Base-by-base conservation (phyloP, 2,329 filamentous ascomycete genomes). In the Zelopaecilomyces penicillatus region DNA sequence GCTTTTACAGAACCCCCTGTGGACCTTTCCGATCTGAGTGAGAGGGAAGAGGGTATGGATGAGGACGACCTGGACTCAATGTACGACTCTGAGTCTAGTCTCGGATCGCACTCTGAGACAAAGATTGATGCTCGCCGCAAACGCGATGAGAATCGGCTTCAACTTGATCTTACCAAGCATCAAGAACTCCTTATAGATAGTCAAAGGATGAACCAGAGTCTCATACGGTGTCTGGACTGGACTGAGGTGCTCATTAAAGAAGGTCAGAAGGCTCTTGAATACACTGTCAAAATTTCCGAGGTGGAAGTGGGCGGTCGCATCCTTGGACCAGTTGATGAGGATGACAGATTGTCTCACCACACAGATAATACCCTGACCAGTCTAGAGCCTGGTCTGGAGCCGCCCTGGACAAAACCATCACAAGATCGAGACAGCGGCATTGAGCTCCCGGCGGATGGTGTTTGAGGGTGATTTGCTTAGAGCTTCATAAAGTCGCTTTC, bases 171-270 rank as follows among this genome's bases (percentile, higher is more conserved):
- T 1, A 77, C 82, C 4, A 91, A 90, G 59, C 93, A 98, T 61
- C 87, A 89, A 53, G 85, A 95, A 57, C 71, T 97, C 1, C 76
- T 98, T 6, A 71, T 89, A 34, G 90, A 95, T 61, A 93, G 85
- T 53, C 89, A 96, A 58, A 94, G 89, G 68, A 89, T 97, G 73
- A 97, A 96, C 60, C 87, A 94, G 62, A 95, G 87, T 61, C 76
- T 98, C 38, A 94, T 88, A 63, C 78, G 87, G 39, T 98, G 93
- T 62, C 74, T 96, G 31, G 82, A 82, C 52, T 91, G 87, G 78
- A 94, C 90, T 0, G 91, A 98, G 59, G 83, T 86, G 50, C 75
- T 98, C 37, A 95, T 98, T 61, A 83, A 79, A 40, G 89, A 96
- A 54, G 93, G 85, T 5, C 85, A 82, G 58, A 91, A 87, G 59